phyloP scores from a whole-genome alignment of 169 alveolate species.

The Plasmodium coatneyi region DNA sequence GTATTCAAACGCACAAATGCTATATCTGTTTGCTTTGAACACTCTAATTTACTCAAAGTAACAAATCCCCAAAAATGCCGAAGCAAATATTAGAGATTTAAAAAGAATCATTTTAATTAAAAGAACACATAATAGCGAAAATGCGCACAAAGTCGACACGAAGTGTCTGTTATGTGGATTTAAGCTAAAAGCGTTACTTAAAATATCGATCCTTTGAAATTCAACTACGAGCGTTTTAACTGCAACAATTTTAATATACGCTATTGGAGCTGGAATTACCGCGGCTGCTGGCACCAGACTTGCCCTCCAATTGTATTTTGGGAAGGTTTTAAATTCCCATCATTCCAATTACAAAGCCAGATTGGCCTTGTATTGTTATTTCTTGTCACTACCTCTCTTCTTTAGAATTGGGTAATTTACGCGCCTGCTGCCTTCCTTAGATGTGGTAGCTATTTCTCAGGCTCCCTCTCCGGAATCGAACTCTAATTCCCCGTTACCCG shows the following conservation, averaged over 20 bases:
- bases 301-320: conserved; percentile 92
- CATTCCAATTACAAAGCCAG: conserved; percentile 91
- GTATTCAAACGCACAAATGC: conserved; percentile 80
- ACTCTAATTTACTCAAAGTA: conserved; percentile 91
- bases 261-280: conserved; percentile 95
- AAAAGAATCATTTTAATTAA: conserved; percentile 29
- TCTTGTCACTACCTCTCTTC: conserved; percentile 96
- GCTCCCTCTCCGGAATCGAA: conserved; percentile 97
- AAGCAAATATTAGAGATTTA: background rate
- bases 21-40: conserved; percentile 92
- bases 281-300: conserved; percentile 96
- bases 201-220: conserved; percentile 35
- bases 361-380: conserved; percentile 90
- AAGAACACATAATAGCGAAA: background rate
- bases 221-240: conserved; percentile 92
- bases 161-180: background rate
- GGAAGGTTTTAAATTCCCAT: conserved; percentile 88
- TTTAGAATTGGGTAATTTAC: conserved; percentile 95
- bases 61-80: background rate
- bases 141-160: background rate
- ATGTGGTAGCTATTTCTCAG: conserved; percentile 93
- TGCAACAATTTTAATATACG: conserved; percentile 93
- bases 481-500: conserved; percentile 96
- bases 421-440: conserved; percentile 98
- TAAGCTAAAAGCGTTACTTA: conserved; percentile 2